These are phyloP conservation scores for Trypanosoma theileri DNA, from an alignment of 208 protist genomes.

Conservation along the genomic window DNA sequence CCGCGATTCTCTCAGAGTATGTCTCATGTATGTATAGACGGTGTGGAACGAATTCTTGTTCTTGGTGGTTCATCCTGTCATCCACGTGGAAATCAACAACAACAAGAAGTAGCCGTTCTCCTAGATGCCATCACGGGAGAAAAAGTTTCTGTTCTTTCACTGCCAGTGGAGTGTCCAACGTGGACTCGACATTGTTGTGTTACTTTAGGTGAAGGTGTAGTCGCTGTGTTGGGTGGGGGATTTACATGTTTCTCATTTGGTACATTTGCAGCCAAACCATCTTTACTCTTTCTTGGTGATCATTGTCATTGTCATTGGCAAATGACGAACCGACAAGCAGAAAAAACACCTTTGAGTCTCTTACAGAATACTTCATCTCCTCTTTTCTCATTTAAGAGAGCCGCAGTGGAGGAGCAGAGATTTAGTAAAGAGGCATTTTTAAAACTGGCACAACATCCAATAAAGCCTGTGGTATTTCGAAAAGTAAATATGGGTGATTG, in stretches of 20 bases:
- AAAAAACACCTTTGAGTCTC: neutral
- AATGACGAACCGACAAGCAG: neutral
- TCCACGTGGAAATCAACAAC: conserved; percentile 29
- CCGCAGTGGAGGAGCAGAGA: conserved; percentile 33
- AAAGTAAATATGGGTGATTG: conserved; percentile 60
- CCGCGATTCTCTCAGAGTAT: conserved; percentile 73
- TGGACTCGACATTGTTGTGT: conserved; percentile 73
- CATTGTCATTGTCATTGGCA: conserved; percentile 2
- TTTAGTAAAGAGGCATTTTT: conserved; percentile 51
- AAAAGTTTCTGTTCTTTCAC: conserved; percentile 9
- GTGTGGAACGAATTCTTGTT: conserved; percentile 39
- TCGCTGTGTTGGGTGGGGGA: conserved; percentile 75
- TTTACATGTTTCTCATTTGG: conserved; percentile 92
- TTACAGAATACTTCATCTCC: neutral
- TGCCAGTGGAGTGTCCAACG: conserved; percentile 44
- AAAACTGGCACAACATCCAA: conserved; percentile 25
- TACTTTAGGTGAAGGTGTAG: conserved; percentile 44
- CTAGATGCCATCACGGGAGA: conserved; percentile 23
- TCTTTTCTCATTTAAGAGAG: conserved; percentile 34
- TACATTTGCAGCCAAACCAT: conserved; percentile 67
- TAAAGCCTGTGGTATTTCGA: conserved; percentile 69
- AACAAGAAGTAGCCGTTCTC: conserved; percentile 20
- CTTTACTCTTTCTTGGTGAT: conserved; percentile 46
- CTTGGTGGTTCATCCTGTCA: conserved; percentile 58
- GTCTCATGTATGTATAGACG: conserved; percentile 38